Base-by-base conservation (phyloP, 2,329 filamentous ascomycete species). In the Microdochium trichocladiopsis region DNA sequence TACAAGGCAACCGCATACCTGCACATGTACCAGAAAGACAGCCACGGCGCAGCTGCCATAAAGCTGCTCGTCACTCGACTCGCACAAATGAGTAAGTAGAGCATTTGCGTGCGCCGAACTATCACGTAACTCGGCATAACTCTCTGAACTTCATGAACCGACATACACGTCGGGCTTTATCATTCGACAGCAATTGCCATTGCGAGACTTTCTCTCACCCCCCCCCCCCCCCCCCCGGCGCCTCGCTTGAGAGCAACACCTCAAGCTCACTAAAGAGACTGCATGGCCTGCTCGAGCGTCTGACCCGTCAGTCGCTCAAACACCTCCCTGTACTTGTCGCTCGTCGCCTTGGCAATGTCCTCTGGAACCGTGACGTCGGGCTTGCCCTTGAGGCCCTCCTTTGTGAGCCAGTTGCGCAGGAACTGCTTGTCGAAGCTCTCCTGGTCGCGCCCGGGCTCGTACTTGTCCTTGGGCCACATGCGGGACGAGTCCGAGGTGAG, bases 391-490 rank as follows among this genome's bases (percentile, higher is more conserved):
- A 95, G 68, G 1, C 87, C 88, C 53, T 87, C 76, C 48, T 67
- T 71, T 2, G 84, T 86, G 61, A 96, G 69, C 88, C 90, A 96
- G 70, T 96, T 86, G 33, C 92, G 77, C 59, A 96, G 68, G 62
- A 79, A 86, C 72, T 92, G 87, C 77, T 96, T 96, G 67, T 96
- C 92, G 60, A 93, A 94, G 70, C 88, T 94, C 51, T 86, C 79
- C 73, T 95, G 90, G 52, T 87, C 79, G 56, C 77, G 77, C 2
- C 92, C 91, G 18, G 88, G 70, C 64, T 84, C 78, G 65, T 93
- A 95, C 47, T 77, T 77, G 45, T 83, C 83, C 57, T 79, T 82
- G 1, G 85, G 84, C 92, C 93, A 97, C 77, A 96, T 96, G 16
- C 92, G 82, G 50, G 87, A 93, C 51, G 82, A 87, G 66, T 90